Percentiles rank a stretch among this genome's conserved stretches.
Conservation (phyloP, 768 basidiomycete species). For the Naganishia randhawae region DNA sequence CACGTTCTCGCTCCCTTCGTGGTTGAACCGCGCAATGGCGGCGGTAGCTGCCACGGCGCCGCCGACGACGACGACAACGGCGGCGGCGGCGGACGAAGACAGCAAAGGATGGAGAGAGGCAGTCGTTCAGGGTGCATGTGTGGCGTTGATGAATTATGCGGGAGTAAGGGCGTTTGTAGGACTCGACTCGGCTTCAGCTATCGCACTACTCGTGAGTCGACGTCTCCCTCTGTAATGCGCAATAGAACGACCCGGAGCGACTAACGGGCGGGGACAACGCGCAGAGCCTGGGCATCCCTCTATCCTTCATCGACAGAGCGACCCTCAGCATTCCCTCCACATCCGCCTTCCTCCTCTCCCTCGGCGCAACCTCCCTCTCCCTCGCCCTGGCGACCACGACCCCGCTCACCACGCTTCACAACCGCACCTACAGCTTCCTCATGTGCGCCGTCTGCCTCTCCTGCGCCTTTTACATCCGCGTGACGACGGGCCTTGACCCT, state of each 20-base stretch:
- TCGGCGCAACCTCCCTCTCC: neutral
- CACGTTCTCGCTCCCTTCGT: neutral
- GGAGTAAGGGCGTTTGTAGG: constrained; percentile 13
- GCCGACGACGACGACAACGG: neutral
- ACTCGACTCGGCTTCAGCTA: neutral
- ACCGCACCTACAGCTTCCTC: neutral
- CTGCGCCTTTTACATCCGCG: neutral
- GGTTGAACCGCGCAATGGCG: neutral
- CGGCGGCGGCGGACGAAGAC: neutral
- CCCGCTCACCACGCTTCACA: constrained; percentile 1
- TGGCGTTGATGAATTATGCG: constrained; percentile 6
- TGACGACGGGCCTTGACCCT: neutral
- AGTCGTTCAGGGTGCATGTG: neutral
- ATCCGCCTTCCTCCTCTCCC: neutral
- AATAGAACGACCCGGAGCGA: neutral
- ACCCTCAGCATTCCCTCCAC: neutral
- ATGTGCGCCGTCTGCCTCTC: neutral
- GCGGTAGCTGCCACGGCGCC: too few species aligned
- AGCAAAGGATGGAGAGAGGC: neutral
- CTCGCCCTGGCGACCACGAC: neutral
- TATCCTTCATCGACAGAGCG: constrained; percentile 1
- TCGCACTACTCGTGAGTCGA: neutral
- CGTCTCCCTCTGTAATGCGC: too few species aligned
- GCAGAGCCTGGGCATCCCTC: constrained; percentile 9
- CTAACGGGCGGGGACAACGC: neutral